Conservation (phyloP, 2,329 filamentous ascomycete species). For the Tolypocladium tropicale region DNA sequence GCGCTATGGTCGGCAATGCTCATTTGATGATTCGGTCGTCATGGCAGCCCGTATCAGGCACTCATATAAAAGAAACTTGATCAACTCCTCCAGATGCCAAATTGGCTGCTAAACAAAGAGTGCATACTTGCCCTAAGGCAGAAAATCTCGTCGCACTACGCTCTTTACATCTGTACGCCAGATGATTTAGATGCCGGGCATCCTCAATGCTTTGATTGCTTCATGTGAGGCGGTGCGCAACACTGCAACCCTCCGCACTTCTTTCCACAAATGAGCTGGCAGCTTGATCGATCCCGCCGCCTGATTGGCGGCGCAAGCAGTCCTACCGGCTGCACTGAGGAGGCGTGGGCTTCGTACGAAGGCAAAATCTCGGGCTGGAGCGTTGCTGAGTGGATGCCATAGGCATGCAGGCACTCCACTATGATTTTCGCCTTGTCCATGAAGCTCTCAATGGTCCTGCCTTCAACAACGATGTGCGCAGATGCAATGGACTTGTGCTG, state of each 20-base stretch:
- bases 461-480: conserved; percentile 55
- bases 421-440: conserved; percentile 50
- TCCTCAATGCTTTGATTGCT: background rate
- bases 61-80: too few relatives aligned
- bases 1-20: too few relatives aligned
- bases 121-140: too few relatives aligned
- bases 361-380: conserved; percentile 51
- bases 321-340: conserved; percentile 4
- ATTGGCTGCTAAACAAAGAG: too few relatives aligned
- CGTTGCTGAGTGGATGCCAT: conserved; percentile 62
- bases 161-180: too few relatives aligned
- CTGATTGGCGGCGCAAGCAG: conserved; percentile 11
- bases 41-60: too few relatives aligned
- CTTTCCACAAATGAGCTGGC: conserved; percentile 41
- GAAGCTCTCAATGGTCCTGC: conserved; percentile 46
- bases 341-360: background rate
- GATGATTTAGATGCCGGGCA: background rate
- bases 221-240: conserved; percentile 18
- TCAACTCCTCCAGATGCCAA: too few relatives aligned
- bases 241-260: conserved; percentile 42
- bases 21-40: too few relatives aligned
- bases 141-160: too few relatives aligned
- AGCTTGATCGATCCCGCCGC: conserved; percentile 20
- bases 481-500: conserved; percentile 61
- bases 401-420: conserved; percentile 60